Evolutionary conservation across 352 stramenopile genomes (phyloP), one percentile per base, ranked within the genome.

Genomic region (Blastocystis hominis): DNA sequence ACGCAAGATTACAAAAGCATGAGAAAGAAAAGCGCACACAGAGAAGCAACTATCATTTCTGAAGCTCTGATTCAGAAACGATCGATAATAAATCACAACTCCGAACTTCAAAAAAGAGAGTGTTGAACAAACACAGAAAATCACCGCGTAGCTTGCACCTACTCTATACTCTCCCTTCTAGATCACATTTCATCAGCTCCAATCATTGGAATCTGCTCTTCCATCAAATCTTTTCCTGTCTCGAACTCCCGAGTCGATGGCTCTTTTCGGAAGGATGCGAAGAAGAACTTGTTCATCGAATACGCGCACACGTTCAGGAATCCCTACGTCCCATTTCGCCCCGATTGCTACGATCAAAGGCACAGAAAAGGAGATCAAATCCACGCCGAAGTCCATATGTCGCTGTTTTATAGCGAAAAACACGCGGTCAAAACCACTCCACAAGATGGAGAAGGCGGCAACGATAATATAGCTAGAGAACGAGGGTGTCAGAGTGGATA

Each of bases 271-370:
- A 80, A 80, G 7, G 70, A 54, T 30, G n/a, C n/a, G 36, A 80
- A 80, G 70, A 80, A 80, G 50, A 66, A 80, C 55, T 63, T 63
- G 70, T 80, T 80, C 17, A 80, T n/a, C 15, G 70, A 80, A 42
- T 80, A 80, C 44, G 38, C 70, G 42, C 70, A 80, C 47, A 80
- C 70, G 38, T 80, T 80, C 44, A 80, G 38, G 55, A 54, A 80
- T 47, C 70, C 70, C 70, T 80, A 80, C n/a, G 24, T 10, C 15
- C 42, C 15, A 61, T 20, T 0, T 17, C 17, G 0, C 7, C 61
- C 1, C 30, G 38, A 63, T 17, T 9, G 3, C 44, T 24, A 80
- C 70, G 9, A 80, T 38, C 24, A 46, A 63, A 38, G 70, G 70
- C 20, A 80, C 70, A 24, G 70, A 80, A 10, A 80, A 24, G 20